phyloP scores from a whole-genome alignment of 768 basidiomycete genomes.

The Pisolithus albus region DNA sequence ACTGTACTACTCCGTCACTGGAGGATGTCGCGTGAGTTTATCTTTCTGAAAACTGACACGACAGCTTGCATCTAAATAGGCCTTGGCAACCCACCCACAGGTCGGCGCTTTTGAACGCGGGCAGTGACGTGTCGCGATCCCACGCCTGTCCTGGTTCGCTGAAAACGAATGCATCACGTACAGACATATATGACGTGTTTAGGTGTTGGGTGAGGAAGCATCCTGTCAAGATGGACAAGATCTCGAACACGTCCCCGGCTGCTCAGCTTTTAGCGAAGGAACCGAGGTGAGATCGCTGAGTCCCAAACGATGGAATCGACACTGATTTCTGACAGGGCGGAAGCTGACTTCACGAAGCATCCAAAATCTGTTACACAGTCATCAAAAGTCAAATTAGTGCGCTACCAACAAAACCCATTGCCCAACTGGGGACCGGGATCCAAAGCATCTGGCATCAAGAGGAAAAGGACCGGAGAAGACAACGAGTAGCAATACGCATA shows the following conservation, averaged over 20 bases:
- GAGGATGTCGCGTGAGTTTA: conserved; percentile 64
- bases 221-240: conserved; percentile 80
- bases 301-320: background rate
- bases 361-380: conserved; percentile 54
- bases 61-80: background rate
- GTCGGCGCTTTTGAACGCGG: conserved; percentile 84
- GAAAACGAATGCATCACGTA: conserved; percentile 76
- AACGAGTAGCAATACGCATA: conserved; percentile 4
- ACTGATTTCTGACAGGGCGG: conserved; percentile 31
- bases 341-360: conserved; percentile 74
- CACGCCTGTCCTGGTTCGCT: conserved; percentile 86
- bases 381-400: conserved; percentile 67
- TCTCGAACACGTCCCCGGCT: conserved; percentile 69
- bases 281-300: conserved; percentile 44
- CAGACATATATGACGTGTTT: conserved; percentile 73
- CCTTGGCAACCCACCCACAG: conserved; percentile 32
- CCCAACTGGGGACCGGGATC: conserved; percentile 88
- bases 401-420: conserved; percentile 89
- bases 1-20: conserved; percentile 70
- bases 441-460: conserved; percentile 43
- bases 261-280: conserved; percentile 60
- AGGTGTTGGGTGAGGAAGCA: conserved; percentile 78
- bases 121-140: conserved; percentile 80
- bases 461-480: conserved; percentile 14
- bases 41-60: background rate